Evolutionary conservation across 768 basidiomycete species (phyloP).

Genomic region (Tulasnella sp.): DNA sequence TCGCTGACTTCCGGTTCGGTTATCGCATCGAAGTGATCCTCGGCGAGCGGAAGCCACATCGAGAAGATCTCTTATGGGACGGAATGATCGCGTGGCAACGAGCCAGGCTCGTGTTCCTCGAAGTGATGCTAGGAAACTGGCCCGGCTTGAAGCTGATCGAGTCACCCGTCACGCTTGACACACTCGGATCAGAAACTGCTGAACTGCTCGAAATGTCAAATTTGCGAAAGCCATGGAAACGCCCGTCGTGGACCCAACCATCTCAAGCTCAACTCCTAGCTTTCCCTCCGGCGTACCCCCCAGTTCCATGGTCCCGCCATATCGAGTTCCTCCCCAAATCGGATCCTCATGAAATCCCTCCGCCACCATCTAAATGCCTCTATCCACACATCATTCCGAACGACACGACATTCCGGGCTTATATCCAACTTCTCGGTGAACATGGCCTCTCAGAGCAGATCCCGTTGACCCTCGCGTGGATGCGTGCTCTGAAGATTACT

Average conservation of each 20-base stretch:
- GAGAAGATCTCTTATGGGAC: slow-evolving; percentile 32
- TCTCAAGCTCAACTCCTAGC: background rate
- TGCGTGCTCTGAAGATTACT: slow-evolving; percentile 42
- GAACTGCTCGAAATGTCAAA: no score
- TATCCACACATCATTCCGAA: slow-evolving; percentile 37
- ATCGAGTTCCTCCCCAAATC: background rate
- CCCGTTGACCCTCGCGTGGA: slow-evolving; percentile 59
- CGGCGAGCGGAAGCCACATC: background rate
- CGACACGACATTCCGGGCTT: slow-evolving; percentile 41
- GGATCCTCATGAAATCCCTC: slow-evolving; percentile 4
- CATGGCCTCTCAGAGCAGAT: slow-evolving; percentile 44
- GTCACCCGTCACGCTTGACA: slow-evolving; percentile 30
- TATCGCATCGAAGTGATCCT: background rate
- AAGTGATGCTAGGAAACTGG: slow-evolving; percentile 47
- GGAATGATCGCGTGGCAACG: slow-evolving; percentile 35
- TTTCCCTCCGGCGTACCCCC: slow-evolving; percentile 1
- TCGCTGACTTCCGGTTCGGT: slow-evolving; percentile 4
- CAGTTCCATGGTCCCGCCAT: background rate
- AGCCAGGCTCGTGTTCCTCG: slow-evolving; percentile 41
- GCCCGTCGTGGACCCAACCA: background rate
- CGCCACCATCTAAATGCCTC: slow-evolving; percentile 11
- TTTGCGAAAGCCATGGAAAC: no score
- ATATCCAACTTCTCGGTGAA: slow-evolving; percentile 49
- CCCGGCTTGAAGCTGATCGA: slow-evolving; percentile 27
- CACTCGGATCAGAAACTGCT: background rate